phyloP scores from a whole-genome alignment of 73 alveolate species.

The Paramecium primaurelia region DNA sequence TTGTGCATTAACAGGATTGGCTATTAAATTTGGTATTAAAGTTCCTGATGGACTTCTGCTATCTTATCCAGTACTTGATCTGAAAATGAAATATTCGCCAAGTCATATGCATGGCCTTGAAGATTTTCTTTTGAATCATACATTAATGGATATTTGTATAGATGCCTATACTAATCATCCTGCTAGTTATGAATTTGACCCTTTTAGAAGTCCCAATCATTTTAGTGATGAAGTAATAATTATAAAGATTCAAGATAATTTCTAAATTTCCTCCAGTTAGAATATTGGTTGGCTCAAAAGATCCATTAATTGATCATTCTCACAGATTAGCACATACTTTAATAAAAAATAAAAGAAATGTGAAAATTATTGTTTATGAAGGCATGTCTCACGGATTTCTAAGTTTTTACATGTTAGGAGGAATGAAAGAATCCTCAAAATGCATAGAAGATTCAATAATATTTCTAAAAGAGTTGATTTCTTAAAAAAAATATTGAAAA shows the following conservation, averaged over 20 bases:
- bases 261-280: constrained; percentile 77
- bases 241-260: not conserved
- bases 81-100: constrained; percentile 78
- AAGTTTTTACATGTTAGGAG: constrained; percentile 55
- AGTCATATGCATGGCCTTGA: constrained; percentile 80
- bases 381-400: constrained; percentile 62
- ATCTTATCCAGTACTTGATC: constrained; percentile 91
- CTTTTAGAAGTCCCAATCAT: constrained; percentile 71
- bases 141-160: constrained; percentile 80
- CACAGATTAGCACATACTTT: not conserved
- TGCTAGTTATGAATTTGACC: constrained; percentile 66
- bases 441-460: constrained; percentile 46
- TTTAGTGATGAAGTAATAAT: constrained; percentile 64
- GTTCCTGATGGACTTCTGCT: constrained; percentile 90
- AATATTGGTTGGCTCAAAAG: constrained; percentile 73
- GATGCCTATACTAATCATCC: constrained; percentile 75
- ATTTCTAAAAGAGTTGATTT: constrained; percentile 4
- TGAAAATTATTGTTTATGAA: constrained; percentile 46
- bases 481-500: not conserved
- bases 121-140: constrained; percentile 86
- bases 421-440: constrained; percentile 51
- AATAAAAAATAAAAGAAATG: constrained; percentile 47
- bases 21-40: constrained; percentile 75
- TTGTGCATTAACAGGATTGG: constrained; percentile 78
- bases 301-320: constrained; percentile 75